Percentiles rank a stretch among this genome's conserved stretches.
Conservation (phyloP, 192 early-diverging fungal species). For the Paraglomus brasilianum region DNA sequence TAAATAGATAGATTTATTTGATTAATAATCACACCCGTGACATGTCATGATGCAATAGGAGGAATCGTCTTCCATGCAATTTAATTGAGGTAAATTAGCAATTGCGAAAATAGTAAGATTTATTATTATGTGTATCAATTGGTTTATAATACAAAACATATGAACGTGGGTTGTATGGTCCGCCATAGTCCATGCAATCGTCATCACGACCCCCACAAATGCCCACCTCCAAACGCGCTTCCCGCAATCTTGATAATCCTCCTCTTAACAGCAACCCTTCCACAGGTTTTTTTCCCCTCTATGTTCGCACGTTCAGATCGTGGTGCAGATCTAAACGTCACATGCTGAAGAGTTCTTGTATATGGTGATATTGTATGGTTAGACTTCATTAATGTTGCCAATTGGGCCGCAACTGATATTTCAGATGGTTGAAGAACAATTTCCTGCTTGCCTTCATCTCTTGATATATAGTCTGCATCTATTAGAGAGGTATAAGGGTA, state of each 20-base stretch:
- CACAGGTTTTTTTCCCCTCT: neutral
- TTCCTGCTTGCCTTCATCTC: conserved; percentile 30
- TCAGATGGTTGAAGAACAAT: conserved; percentile 70
- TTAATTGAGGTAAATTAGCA: too few species aligned
- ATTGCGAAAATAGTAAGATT: too few species aligned
- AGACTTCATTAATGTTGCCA: conserved; percentile 79
- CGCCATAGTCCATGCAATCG: neutral
- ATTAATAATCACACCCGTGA: too few species aligned
- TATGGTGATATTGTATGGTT: conserved; percentile 88
- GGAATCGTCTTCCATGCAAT: too few species aligned
- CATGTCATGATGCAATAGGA: too few species aligned
- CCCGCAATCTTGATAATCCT: conserved; percentile 20
- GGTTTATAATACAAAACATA: too few species aligned
- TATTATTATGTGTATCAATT: too few species aligned
- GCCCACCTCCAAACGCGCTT: conserved; percentile 1
- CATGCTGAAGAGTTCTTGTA: conserved; percentile 77
- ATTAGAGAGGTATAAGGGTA: conserved; percentile 26
- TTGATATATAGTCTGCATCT: conserved; percentile 30
- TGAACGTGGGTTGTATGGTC: too few species aligned
- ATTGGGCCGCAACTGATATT: conserved; percentile 80
- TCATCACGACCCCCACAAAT: conserved; percentile 13
- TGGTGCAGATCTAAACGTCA: conserved; percentile 65
- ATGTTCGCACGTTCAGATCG: conserved; percentile 4
- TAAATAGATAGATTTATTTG: too few species aligned
- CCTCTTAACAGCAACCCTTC: conserved; percentile 15